Percentiles rank a stretch among this genome's conserved stretches.
phyloP scores from a whole-genome alignment of 2,329 filamentous ascomycete species.

The Ilyonectria sp. region DNA sequence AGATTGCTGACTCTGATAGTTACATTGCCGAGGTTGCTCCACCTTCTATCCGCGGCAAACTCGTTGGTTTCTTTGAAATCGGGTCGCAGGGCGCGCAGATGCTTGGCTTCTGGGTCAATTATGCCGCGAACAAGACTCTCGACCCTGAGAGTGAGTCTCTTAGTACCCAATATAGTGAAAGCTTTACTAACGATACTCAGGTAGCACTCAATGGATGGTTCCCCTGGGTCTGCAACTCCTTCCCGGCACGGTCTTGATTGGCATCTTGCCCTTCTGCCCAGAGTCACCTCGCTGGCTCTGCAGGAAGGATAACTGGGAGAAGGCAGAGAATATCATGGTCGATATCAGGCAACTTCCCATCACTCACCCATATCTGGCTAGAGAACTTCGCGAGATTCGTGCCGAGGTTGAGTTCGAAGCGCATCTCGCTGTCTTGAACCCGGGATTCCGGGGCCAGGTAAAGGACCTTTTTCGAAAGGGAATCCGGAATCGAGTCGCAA shows the following conservation, averaged over 20 bases:
- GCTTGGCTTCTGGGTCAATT: constrained; percentile 57
- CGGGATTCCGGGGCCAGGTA: constrained; percentile 45
- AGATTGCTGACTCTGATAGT: background rate
- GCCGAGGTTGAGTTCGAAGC: constrained; percentile 61
- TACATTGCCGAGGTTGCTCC: constrained; percentile 59
- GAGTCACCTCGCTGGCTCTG: constrained; percentile 73
- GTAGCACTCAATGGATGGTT: constrained; percentile 59
- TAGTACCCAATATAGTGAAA: background rate
- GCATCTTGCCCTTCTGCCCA: constrained; percentile 68
- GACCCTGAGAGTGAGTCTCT: constrained; percentile 2
- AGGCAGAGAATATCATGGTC: constrained; percentile 50
- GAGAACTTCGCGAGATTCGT: constrained; percentile 69
- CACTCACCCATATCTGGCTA: constrained; percentile 51
- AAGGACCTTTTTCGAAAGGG: constrained; percentile 49
- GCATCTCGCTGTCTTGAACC: constrained; percentile 51
- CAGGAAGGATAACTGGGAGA: constrained; percentile 68
- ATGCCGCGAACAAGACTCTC: constrained; percentile 31
- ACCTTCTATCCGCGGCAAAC: constrained; percentile 62
- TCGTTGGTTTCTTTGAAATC: constrained; percentile 64
- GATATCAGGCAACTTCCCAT: constrained; percentile 51
- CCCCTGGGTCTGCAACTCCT: constrained; percentile 70
- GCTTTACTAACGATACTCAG: background rate
- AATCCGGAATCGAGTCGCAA: constrained; percentile 58
- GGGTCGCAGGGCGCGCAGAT: constrained; percentile 39
- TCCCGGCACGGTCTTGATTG: constrained; percentile 66